phyloP scores from a whole-genome alignment of 1,284 basidiomycete species.

The Naganishia liquefaciens region DNA sequence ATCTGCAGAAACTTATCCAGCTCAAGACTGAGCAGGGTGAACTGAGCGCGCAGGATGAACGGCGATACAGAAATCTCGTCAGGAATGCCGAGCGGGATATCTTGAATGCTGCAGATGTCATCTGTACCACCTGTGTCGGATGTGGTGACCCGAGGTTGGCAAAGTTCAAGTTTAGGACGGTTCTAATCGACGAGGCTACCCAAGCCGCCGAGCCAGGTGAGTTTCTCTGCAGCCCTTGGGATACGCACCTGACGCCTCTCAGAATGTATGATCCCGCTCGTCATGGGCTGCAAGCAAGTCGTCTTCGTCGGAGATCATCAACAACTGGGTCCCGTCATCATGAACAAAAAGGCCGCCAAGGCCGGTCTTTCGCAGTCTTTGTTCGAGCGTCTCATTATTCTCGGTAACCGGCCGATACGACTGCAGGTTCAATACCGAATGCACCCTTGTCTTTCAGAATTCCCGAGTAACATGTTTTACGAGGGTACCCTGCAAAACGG shows the following conservation, averaged over 20 bases:
- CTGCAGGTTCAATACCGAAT: slow-evolving; percentile 99
- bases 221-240: slow-evolving; percentile 44
- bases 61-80: slow-evolving; percentile 95
- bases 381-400: slow-evolving; percentile 93
- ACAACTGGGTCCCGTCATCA: slow-evolving; percentile 98
- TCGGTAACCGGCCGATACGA: slow-evolving; percentile 94
- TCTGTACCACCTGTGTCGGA: slow-evolving; percentile 98
- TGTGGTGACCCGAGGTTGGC: slow-evolving; percentile 92
- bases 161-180: slow-evolving; percentile 97
- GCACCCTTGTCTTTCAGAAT: slow-evolving; percentile 98
- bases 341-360: slow-evolving; percentile 99
- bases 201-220: slow-evolving; percentile 95
- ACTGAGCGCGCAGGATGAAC: slow-evolving; percentile 90
- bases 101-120: slow-evolving; percentile 89
- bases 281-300: slow-evolving; percentile 97
- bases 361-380: slow-evolving; percentile 96
- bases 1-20: slow-evolving; percentile 95
- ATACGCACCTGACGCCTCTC: slow-evolving; percentile 34
- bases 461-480: slow-evolving; percentile 99
- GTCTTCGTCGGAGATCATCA: slow-evolving; percentile 96
- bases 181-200: slow-evolving; percentile 97
- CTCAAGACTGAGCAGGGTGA: slow-evolving; percentile 97
- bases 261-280: slow-evolving; percentile 99
- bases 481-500: slow-evolving; percentile 98
- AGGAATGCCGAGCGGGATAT: slow-evolving; percentile 97